Conservation (phyloP, 345 rosid species). For the Geranium brycei region DNA sequence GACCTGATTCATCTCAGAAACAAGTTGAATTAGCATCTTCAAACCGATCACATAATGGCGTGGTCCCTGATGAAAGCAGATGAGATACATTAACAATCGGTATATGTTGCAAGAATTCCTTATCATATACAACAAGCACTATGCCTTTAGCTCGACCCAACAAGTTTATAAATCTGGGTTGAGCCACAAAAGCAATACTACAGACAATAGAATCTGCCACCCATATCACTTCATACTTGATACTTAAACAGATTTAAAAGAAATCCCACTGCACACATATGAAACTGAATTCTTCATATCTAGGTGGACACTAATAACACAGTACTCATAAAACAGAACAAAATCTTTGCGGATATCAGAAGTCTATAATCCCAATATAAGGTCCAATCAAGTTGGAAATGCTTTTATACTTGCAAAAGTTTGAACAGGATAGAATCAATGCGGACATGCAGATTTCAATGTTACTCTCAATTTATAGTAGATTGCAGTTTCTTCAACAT, state of each 20-base stretch:
- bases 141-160: too few relatives aligned
- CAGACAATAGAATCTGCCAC: background rate
- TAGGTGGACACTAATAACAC: background rate
- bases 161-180: background rate
- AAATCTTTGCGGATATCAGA: background rate
- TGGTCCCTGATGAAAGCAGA: conserved; percentile 43
- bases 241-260: too few relatives aligned
- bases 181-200: background rate
- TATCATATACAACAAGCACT: too few relatives aligned
- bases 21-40: conserved; percentile 92
- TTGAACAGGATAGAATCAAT: too few relatives aligned
- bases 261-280: background rate
- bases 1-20: conserved; percentile 98
- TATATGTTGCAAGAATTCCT: background rate
- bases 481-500: too few relatives aligned
- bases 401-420: background rate
- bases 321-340: background rate
- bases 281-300: background rate
- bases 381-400: background rate
- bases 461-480: too few relatives aligned
- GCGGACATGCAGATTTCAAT: too few relatives aligned
- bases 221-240: background rate
- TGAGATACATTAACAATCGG: background rate
- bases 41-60: conserved; percentile 82
- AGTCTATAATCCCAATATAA: background rate